A percentile compares a stretch with the other conserved stretches of the same genome.
These are phyloP conservation scores for Chlamydomonas asymmetrica DNA, from an alignment of 139 green algal species.

Conservation along the genomic window DNA sequence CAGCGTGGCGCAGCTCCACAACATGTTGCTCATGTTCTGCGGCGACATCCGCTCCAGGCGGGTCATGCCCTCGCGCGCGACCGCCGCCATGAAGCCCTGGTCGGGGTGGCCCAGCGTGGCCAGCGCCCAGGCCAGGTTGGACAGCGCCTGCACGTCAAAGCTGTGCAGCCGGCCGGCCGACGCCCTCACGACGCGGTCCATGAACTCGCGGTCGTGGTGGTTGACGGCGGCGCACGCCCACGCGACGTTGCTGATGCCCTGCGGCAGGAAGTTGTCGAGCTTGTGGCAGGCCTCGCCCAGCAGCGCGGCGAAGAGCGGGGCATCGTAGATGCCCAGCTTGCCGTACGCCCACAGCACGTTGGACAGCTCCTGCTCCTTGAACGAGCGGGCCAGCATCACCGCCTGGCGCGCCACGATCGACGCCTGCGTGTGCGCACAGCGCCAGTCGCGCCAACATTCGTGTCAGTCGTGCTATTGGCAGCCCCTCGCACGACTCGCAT, in stretches of 20 bases:
- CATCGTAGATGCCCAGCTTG: conserved; percentile 32
- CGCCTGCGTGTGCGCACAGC: conserved; percentile 3
- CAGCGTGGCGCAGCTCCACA: conserved; percentile 52
- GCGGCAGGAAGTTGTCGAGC: conserved; percentile 51
- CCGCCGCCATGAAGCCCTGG: conserved; percentile 16
- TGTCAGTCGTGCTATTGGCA: background rate
- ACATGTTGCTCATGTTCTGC: conserved; percentile 53
- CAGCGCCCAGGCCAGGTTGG: conserved; percentile 46
- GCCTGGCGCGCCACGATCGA: conserved; percentile 20
- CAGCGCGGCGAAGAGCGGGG: conserved; percentile 36
- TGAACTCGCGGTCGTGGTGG: conserved; percentile 26
- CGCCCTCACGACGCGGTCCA: conserved; percentile 38
- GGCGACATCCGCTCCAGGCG: conserved; percentile 32
- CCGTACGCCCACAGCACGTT: conserved; percentile 63
- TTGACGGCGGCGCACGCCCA: conserved; percentile 45
- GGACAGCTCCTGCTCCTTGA: conserved; percentile 70
- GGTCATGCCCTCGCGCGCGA: conserved; percentile 20
- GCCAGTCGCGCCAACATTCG: background rate
- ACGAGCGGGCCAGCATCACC: conserved; percentile 31
- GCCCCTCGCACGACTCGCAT: background rate
- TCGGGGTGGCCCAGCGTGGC: conserved; percentile 42
- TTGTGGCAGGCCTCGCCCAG: conserved; percentile 38
- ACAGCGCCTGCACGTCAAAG: conserved; percentile 45
- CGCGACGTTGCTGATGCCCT: conserved; percentile 60
- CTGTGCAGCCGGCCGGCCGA: conserved; percentile 32